Percentiles rank a stretch among this genome's conserved stretches.
Conservation (phyloP, 108 stramenopile genomes). For the Aurantiochytrium sp. region DNA sequence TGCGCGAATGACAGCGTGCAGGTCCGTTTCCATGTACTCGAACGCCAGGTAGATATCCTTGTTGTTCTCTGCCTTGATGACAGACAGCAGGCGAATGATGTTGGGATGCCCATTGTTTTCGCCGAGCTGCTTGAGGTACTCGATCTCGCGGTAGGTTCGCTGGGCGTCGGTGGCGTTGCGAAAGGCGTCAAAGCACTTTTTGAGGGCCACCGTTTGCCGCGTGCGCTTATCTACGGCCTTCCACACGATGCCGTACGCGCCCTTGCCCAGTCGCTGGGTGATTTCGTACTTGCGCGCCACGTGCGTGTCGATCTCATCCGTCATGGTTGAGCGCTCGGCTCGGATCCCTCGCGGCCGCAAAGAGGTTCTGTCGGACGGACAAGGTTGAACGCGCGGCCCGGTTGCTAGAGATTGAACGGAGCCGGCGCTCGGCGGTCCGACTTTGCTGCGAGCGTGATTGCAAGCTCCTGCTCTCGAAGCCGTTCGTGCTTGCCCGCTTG, state of each 20-base stretch:
- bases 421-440: no score
- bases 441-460: no score
- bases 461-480: no score
- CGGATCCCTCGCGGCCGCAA: no score
- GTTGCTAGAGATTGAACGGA: no score
- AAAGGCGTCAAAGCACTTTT: constrained; percentile 84
- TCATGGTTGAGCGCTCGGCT: constrained; percentile 30
- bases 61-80: constrained; percentile 74
- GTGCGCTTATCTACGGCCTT: constrained; percentile 68
- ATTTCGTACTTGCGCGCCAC: constrained; percentile 61
- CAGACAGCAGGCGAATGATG: constrained; percentile 66
- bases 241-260: constrained; percentile 73
- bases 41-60: constrained; percentile 76
- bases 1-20: constrained; percentile 77
- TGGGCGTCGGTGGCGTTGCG: constrained; percentile 71
- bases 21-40: constrained; percentile 76
- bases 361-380: no score
- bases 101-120: constrained; percentile 70
- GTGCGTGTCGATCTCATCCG: constrained; percentile 59
- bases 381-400: no score
- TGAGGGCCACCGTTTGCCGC: constrained; percentile 64
- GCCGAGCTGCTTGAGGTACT: constrained; percentile 61
- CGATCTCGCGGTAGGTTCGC: constrained; percentile 74
- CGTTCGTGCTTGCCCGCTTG: no score
- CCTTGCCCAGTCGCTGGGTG: constrained; percentile 60